Percentiles rank a stretch among this genome's conserved stretches.
Evolutionary conservation across 1,139 yeast species (phyloP).

Genomic region (Spathaspora sp.): DNA sequence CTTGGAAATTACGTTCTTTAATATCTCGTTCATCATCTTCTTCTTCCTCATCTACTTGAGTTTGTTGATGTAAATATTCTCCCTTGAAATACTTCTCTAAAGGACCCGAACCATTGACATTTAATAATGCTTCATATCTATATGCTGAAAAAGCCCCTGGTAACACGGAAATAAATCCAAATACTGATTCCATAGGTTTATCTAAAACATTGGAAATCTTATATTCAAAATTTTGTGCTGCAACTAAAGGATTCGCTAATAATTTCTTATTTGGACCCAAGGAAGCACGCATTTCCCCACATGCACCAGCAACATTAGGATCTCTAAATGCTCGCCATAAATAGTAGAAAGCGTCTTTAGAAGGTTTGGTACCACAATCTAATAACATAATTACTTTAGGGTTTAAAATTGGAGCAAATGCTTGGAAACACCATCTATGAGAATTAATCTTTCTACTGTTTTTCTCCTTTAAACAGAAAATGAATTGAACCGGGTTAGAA

Average conservation of each 20-base stretch:
- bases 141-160: constrained; percentile 92
- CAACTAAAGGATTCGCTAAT: constrained; percentile 71
- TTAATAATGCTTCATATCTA: constrained; percentile 67
- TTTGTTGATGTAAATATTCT: constrained; percentile 61
- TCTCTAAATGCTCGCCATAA: constrained; percentile 77
- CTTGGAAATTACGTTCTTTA: constrained; percentile 43
- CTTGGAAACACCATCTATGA: constrained; percentile 84
- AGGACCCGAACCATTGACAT: constrained; percentile 66
- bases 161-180: constrained; percentile 77
- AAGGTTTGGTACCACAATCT: constrained; percentile 82
- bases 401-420: constrained; percentile 67
- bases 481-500: constrained; percentile 67
- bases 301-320: constrained; percentile 80
- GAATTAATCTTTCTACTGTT: constrained; percentile 77
- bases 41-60: constrained; percentile 17
- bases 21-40: constrained; percentile 45
- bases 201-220: constrained; percentile 80
- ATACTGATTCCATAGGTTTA: constrained; percentile 80
- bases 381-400: constrained; percentile 72
- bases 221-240: constrained; percentile 84
- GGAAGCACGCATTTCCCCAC: constrained; percentile 79
- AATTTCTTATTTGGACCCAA: constrained; percentile 57
- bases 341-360: constrained; percentile 68
- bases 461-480: constrained; percentile 76
- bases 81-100: constrained; percentile 79